Evolutionary conservation across 257 asterid species (phyloP), one percentile per base, ranked within the genome.

Genomic region (Asclepias syriaca): DNA sequence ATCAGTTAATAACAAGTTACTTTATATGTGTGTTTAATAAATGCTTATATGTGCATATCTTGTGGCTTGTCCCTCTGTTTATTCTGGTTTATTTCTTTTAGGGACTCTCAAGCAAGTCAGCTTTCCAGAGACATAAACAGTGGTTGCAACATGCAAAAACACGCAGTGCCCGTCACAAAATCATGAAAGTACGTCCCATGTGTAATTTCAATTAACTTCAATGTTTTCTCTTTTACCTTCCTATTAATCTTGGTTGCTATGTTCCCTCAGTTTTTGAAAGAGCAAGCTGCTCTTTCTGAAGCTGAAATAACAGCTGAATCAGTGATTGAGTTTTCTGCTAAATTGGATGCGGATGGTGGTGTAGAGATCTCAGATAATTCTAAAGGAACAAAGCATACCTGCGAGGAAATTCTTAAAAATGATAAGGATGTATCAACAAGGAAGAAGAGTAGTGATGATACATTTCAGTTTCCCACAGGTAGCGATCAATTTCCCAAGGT

Each of bases 61-160:
- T 50, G 19, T 14, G 55, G 59, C 27, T 9, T 4, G 6, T 18
- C 40, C 13, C 15, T 34, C 18, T 16, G 49, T 10, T 37, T 13
- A 16, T 10, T 37, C 68, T 64, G 19, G 8, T 37, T 64, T 49
- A 64, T 49, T 14, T 64, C n/a, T 73, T 68, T 37, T 73, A 93
- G 98, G 98, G 92, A 16, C 92, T 90, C 65, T 93, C 98, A 5
- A 86, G 82, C 81, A 90, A 90, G 86, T 90, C 97, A 78, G 95
- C 96, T 70, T 90, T 90, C 74, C 91, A 88, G 88, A 87, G 97
- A 77, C 97, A 90, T 80, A 90, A 93, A 75, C 97, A 93, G 84
- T 90, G 97, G 98, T 78, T 88, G 80, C 93, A 85, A 73, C 93
- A 90, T 83, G 98, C 98, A 71, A 93, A 93, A 85, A 93, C 98